Evolutionary conservation across 2,329 filamentous ascomycete species (phyloP).

Genomic region (Pseudogymnoascus sp.): DNA sequence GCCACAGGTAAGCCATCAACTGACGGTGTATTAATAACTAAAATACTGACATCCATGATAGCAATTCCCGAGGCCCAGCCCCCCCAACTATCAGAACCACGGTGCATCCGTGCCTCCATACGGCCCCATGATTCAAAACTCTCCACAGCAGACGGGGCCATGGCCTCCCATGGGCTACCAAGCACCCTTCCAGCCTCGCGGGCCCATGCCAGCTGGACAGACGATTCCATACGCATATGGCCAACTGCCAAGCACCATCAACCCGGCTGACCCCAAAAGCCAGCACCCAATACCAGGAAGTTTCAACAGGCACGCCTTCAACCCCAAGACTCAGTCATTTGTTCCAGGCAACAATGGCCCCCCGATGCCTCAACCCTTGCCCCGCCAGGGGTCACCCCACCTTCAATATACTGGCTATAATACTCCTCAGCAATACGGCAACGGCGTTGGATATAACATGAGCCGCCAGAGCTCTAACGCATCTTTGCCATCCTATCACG

Average conservation of each 20-base stretch:
- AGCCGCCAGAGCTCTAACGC: slow-evolving; percentile 30
- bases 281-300: slow-evolving; percentile 81
- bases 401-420: slow-evolving; percentile 35
- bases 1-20: slow-evolving; percentile 12
- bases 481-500: slow-evolving; percentile 30
- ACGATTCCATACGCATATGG: slow-evolving; percentile 65
- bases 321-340: slow-evolving; percentile 89
- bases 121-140: slow-evolving; percentile 27
- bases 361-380: slow-evolving; percentile 36
- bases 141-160: slow-evolving; percentile 24
- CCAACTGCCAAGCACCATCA: slow-evolving; percentile 64
- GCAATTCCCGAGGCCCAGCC: slow-evolving; percentile 25
- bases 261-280: slow-evolving; percentile 63
- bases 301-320: slow-evolving; percentile 79
- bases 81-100: slow-evolving; percentile 26
- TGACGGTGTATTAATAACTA: slow-evolving; percentile 17
- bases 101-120: slow-evolving; percentile 28
- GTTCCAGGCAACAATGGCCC: slow-evolving; percentile 56
- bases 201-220: slow-evolving; percentile 20
- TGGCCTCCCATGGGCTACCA: slow-evolving; percentile 25
- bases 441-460: slow-evolving; percentile 30
- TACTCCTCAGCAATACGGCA: slow-evolving; percentile 27
- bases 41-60: slow-evolving; percentile 11
- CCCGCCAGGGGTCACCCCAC: slow-evolving; percentile 33
- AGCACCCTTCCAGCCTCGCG: slow-evolving; percentile 25